phyloP scores from a whole-genome alignment of 129 eudicot genomes.

The Lonicera japonica region DNA sequence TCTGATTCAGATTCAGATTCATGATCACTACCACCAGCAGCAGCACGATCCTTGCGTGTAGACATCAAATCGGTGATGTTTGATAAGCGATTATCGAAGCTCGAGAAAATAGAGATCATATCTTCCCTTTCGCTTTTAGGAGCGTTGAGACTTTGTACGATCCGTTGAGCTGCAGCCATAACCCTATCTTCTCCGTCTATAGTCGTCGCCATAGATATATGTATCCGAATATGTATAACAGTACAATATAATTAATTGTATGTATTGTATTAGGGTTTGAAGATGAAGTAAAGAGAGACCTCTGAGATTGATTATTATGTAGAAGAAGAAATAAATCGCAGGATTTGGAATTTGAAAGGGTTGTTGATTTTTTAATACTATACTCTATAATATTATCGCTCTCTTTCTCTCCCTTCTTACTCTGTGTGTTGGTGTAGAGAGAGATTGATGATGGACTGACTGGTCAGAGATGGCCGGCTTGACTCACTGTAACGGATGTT shows the following conservation, averaged over 20 bases:
- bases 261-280: constrained; percentile 17
- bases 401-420: constrained; percentile 9
- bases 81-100: constrained; percentile 74
- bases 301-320: too few species aligned
- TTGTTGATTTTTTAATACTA: neutral
- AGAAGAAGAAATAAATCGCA: neutral
- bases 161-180: constrained; percentile 78
- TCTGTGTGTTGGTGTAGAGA: too few species aligned
- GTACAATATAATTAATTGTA: neutral
- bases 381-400: neutral
- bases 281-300: too few species aligned
- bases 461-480: too few species aligned
- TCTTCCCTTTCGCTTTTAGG: constrained; percentile 57
- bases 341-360: constrained; percentile 4
- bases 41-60: neutral
- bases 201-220: constrained; percentile 39
- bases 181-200: constrained; percentile 63
- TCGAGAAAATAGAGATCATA: constrained; percentile 60
- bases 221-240: neutral
- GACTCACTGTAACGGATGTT: too few species aligned
- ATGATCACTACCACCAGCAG: neutral
- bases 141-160: constrained; percentile 55
- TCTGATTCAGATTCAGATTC: neutral
- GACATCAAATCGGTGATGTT: constrained; percentile 46
- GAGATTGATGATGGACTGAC: too few species aligned